These are phyloP conservation scores for Umbelopsis vinacea DNA, from an alignment of 192 early-diverging fungal genomes.

Conservation along the genomic window DNA sequence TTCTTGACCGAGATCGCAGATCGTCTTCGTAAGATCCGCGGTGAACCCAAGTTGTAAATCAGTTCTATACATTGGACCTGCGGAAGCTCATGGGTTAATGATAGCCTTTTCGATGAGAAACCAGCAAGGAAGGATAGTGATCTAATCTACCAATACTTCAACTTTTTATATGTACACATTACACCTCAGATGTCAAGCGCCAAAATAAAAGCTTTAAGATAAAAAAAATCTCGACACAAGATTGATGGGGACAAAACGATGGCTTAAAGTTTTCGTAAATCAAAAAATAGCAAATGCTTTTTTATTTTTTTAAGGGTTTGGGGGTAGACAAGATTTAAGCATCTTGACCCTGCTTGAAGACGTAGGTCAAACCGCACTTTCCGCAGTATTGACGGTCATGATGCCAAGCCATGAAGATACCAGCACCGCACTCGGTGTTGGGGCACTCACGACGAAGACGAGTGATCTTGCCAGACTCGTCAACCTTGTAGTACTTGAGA, in stretches of 20 bases:
- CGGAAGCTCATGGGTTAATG: no score
- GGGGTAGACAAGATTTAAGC: constrained; percentile 6
- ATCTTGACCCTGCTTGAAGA: constrained; percentile 68
- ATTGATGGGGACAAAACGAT: neutral
- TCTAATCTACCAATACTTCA: neutral
- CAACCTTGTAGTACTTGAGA: constrained; percentile 99
- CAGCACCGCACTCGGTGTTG: constrained; percentile 93
- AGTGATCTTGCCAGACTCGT: constrained; percentile 95
- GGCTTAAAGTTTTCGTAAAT: neutral
- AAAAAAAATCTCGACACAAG: neutral
- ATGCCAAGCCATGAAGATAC: constrained; percentile 99
- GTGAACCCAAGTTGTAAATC: constrained; percentile 16
- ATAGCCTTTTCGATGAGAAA: neutral
- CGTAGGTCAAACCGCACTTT: constrained; percentile 94
- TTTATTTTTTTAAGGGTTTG: neutral
- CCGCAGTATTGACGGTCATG: constrained; percentile 99
- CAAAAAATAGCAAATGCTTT: constrained; percentile 1
- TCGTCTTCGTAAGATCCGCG: constrained; percentile 43
- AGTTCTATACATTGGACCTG: neutral
- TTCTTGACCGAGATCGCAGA: constrained; percentile 87
- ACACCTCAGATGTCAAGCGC: neutral
- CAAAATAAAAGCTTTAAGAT: neutral
- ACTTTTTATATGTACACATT: no score
- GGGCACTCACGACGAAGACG: constrained; percentile 99
- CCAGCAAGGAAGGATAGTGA: neutral